A percentile compares a stretch with the other conserved stretches of the same genome.
Conservation (phyloP, 257 asterid species). For the Craterostigma plantagineum region DNA sequence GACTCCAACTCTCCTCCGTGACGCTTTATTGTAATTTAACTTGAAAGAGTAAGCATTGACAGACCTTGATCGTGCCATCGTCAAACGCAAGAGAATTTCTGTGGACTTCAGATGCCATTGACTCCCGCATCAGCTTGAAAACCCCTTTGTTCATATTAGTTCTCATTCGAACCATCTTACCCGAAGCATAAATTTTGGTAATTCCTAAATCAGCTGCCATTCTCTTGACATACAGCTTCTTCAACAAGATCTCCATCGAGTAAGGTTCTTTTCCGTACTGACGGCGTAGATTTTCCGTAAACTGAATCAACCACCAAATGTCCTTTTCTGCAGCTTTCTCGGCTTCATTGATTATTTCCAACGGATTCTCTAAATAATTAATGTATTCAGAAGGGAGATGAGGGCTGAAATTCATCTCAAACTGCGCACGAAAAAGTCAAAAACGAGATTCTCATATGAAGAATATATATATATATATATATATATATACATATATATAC, state of each 20-base stretch:
- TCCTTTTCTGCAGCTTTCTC: slow-evolving; percentile 76
- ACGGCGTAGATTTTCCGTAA: slow-evolving; percentile 68
- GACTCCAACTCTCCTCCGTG: slow-evolving; percentile 1
- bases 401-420: slow-evolving; percentile 63
- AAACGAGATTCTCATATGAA: too few species aligned
- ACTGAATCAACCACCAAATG: slow-evolving; percentile 73
- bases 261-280: slow-evolving; percentile 91
- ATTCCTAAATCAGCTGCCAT: slow-evolving; percentile 97
- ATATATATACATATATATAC: too few species aligned
- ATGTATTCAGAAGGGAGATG: slow-evolving; percentile 92
- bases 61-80: slow-evolving; percentile 72
- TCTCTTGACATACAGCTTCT: slow-evolving; percentile 85
- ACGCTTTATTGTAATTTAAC: background rate
- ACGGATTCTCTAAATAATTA: slow-evolving; percentile 81
- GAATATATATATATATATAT: too few species aligned
- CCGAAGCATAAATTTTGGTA: slow-evolving; percentile 43
- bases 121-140: slow-evolving; percentile 67
- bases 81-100: slow-evolving; percentile 53
- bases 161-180: slow-evolving; percentile 73
- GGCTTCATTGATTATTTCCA: slow-evolving; percentile 60
- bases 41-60: background rate
- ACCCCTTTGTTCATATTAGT: slow-evolving; percentile 71
- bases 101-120: slow-evolving; percentile 57
- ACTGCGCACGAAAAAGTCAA: background rate
- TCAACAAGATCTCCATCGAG: slow-evolving; percentile 85